A percentile compares a stretch with the other conserved stretches of the same genome.
These are phyloP conservation scores for Papiliotrema fonsecae DNA, from an alignment of 1,284 basidiomycete genomes.

Conservation along the genomic window DNA sequence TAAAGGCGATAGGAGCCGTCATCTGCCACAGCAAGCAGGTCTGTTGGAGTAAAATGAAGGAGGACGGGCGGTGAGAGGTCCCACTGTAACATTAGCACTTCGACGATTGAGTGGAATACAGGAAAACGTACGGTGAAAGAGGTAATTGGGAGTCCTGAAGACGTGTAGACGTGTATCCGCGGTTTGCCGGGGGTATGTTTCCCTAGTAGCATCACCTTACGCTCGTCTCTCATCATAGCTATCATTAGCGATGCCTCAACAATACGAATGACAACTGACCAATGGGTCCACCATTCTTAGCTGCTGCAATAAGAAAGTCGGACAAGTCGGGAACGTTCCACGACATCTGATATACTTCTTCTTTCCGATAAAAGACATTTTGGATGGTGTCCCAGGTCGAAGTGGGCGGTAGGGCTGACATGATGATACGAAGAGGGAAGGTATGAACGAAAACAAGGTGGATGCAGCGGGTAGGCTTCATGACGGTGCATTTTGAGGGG, in stretches of 20 bases:
- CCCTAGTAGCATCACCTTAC: constrained; percentile 72
- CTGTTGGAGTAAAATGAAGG: constrained; percentile 52
- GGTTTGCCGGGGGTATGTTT: constrained; percentile 64
- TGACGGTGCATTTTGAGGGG: no score
- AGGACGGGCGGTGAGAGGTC: constrained; percentile 38
- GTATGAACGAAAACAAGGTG: not conserved
- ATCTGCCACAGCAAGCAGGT: constrained; percentile 80
- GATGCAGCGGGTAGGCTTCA: no score
- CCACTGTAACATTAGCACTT: constrained; percentile 27
- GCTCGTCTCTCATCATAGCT: constrained; percentile 84
- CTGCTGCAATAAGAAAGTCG: constrained; percentile 76
- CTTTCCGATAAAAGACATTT: constrained; percentile 55
- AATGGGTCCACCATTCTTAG: constrained; percentile 80
- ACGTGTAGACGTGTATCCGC: constrained; percentile 52
- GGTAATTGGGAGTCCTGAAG: constrained; percentile 43
- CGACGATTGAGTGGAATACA: not conserved
- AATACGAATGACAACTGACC: constrained; percentile 52
- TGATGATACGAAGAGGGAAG: not conserved
- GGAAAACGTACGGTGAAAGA: constrained; percentile 47
- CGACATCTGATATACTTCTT: constrained; percentile 76
- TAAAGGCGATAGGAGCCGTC: constrained; percentile 89
- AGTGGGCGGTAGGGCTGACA: constrained; percentile 3
- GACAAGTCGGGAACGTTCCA: constrained; percentile 74
- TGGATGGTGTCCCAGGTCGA: constrained; percentile 46
- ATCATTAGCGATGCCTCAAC: not conserved